Conservation (phyloP, 148 eudicot species). For the Chenopodium suecicum region DNA sequence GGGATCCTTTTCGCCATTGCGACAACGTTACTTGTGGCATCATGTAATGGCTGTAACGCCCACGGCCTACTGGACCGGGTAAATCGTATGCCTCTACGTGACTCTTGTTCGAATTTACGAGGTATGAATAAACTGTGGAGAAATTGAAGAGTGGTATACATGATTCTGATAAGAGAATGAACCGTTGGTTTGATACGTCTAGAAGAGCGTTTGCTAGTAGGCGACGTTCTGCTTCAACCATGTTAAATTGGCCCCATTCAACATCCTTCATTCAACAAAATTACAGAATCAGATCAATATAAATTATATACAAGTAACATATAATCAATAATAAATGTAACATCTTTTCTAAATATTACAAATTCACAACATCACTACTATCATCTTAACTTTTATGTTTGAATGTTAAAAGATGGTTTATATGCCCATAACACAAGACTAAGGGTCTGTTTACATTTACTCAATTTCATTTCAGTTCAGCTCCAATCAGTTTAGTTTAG, state of each 20-base stretch:
- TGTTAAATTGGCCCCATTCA: constrained; percentile 73
- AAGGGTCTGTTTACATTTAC: no score
- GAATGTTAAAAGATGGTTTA: no score
- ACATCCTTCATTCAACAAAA: constrained; percentile 40
- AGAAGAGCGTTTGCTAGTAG: constrained; percentile 72
- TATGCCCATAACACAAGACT: no score
- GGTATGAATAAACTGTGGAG: constrained; percentile 60
- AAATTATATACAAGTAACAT: not conserved
- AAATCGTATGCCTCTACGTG: constrained; percentile 53
- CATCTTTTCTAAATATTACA: no score
- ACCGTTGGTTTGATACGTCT: constrained; percentile 59
- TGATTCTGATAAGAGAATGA: constrained; percentile 69
- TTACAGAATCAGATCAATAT: not conserved
- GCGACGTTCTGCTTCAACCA: constrained; percentile 84
- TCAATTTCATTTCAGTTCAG: no score
- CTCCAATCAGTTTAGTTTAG: no score
- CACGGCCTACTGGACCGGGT: constrained; percentile 52
- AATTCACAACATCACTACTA: no score
- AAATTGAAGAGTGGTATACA: constrained; percentile 86
- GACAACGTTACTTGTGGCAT: constrained; percentile 37
- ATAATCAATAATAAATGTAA: no score
- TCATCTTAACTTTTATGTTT: no score
- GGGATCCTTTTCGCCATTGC: constrained; percentile 77
- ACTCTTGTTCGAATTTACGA: constrained; percentile 40
- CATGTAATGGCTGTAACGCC: constrained; percentile 60